Evolutionary conservation across 192 early-diverging fungal genomes (phyloP).

Genomic region (Endogone sp.): DNA sequence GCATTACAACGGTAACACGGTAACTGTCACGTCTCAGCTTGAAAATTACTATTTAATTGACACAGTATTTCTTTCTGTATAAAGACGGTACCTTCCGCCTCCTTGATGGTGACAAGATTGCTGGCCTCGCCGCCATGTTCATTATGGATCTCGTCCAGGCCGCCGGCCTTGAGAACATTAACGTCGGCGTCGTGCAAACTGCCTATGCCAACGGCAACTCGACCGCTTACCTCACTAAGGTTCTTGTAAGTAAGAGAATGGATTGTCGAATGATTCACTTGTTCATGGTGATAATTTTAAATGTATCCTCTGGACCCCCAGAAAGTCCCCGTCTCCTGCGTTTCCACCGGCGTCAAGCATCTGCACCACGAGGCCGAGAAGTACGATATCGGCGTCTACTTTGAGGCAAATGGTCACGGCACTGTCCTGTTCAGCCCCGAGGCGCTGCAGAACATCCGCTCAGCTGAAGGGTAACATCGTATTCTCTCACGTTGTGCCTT

Average conservation of each 20-base stretch:
- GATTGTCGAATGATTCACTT: neutral
- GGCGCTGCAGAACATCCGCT: slow-evolving; percentile 73
- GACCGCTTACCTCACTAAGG: slow-evolving; percentile 86
- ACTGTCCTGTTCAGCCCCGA: slow-evolving; percentile 91
- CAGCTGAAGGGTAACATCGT: slow-evolving; percentile 58
- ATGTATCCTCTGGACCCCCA: slow-evolving; percentile 18
- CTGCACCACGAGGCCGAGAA: slow-evolving; percentile 97
- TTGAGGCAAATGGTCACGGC: slow-evolving; percentile 99
- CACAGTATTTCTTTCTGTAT: neutral
- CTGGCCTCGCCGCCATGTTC: slow-evolving; percentile 89
- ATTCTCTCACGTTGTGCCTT: neutral
- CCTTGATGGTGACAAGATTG: slow-evolving; percentile 99
- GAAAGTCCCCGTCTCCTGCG: slow-evolving; percentile 93
- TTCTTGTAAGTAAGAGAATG: slow-evolving; percentile 58
- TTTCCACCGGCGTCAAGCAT: slow-evolving; percentile 98
- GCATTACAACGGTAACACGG: neutral
- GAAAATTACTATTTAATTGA: too few relatives aligned
- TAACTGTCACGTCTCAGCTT: too few relatives aligned
- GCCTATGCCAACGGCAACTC: slow-evolving; percentile 99
- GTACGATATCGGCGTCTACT: slow-evolving; percentile 98
- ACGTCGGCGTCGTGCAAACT: slow-evolving; percentile 97
- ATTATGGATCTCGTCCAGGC: slow-evolving; percentile 85
- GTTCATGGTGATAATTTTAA: neutral
- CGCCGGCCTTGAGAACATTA: slow-evolving; percentile 73
- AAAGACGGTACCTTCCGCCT: slow-evolving; percentile 76